Conservation (phyloP, 2,329 filamentous ascomycete species). For the Calycina marina region DNA sequence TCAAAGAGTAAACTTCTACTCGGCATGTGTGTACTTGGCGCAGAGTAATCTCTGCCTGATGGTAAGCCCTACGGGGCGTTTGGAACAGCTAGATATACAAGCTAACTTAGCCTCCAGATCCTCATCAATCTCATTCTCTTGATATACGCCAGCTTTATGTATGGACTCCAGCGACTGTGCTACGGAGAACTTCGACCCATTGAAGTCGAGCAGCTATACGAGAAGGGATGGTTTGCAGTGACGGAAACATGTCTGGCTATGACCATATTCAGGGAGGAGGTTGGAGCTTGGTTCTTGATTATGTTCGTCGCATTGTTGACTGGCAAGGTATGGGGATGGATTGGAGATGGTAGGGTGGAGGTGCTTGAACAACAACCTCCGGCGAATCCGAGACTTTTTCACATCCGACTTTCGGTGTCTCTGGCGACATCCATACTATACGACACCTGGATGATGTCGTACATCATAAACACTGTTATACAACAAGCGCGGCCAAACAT, state of each 20-base stretch:
- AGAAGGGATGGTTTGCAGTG: constrained; percentile 95
- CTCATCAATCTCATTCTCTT: constrained; percentile 83
- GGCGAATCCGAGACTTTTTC: constrained; percentile 75
- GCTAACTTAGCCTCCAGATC: constrained; percentile 39
- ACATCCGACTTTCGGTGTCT: constrained; percentile 65
- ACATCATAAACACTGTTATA: constrained; percentile 70
- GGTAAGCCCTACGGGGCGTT: constrained; percentile 34
- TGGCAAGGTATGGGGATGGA: constrained; percentile 98
- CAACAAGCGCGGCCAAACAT: constrained; percentile 85
- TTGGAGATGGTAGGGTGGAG: constrained; percentile 87
- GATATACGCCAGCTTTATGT: constrained; percentile 65
- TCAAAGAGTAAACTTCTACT: constrained; percentile 95
- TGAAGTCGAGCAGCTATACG: constrained; percentile 93
- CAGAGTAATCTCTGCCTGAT: constrained; percentile 94
- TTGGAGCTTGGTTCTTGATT: constrained; percentile 85
- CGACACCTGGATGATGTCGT: constrained; percentile 65
- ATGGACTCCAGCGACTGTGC: constrained; percentile 75
- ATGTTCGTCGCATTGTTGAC: constrained; percentile 93
- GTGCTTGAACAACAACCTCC: constrained; percentile 91
- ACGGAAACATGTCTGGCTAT: constrained; percentile 95
- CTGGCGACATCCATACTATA: constrained; percentile 67
- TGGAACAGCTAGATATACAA: background rate
- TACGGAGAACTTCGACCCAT: constrained; percentile 83
- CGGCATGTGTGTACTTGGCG: constrained; percentile 88
- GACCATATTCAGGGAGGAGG: constrained; percentile 93